Evolutionary conservation across 2,329 filamentous ascomycete genomes (phyloP), one percentile per base, ranked within the genome.

Genomic region (Aspergillus sp.): DNA sequence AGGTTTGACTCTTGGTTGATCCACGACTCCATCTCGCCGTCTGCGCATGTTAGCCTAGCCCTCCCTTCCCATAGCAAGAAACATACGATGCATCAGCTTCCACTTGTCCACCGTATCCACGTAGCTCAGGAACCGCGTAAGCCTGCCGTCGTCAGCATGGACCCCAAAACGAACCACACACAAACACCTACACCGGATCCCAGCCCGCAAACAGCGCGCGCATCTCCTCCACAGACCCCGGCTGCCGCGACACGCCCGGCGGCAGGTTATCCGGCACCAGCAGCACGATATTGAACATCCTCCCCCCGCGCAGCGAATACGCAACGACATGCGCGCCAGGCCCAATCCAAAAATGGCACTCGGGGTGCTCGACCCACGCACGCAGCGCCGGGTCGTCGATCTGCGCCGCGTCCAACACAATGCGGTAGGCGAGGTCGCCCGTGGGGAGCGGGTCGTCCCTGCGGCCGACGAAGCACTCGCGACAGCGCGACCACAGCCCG

Each of bases 51-150:
- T n/a, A 17, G 16, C 34, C 14, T 17, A 5, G 23, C 3, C 16
- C n/a, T 4, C 6, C 2, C 4, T 17, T 2, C 19, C 16, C n/a
- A 23, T 5, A 42, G 40, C 20, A 42, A 42, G 19, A 19, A 21
- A 20, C 40, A 42, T 31, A 56, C 59, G 61, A 40, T 82, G 78
- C 81, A 88, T 65, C 31, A 89, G 66, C 63, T 84, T 86, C 87
- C 87, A 89, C 66, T 88, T 89, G 36, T 84, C 80, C 0, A 88
- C 83, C 1, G 70, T 76, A 34, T 81, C 77, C 0, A 88, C 84
- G 41, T 78, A 76, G 3, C 71, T 68, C 11, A 80, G 65, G 44
- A 80, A 75, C 14, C 66, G 63, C 19, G 68, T 77, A 19, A 69
- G 47, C 7, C 66, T 69, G 41, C 43, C 14, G 19, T 36, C 7